These are phyloP conservation scores for Tremella yokohamensis DNA, from an alignment of 768 basidiomycete species.

Conservation along the genomic window DNA sequence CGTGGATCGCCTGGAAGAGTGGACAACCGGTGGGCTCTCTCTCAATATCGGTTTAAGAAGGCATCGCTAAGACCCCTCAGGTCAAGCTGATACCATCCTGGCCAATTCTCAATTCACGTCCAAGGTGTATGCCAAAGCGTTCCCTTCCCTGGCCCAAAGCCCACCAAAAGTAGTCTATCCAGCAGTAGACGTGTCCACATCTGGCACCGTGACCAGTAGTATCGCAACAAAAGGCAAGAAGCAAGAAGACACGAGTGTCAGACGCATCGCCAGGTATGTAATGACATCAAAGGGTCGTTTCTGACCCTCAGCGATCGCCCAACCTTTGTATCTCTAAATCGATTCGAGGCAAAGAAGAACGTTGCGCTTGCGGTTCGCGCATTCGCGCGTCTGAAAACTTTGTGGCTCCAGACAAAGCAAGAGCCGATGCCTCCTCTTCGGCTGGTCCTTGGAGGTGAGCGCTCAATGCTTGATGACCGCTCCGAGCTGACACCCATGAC, in stretches of 20 bases:
- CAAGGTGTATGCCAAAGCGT: constrained; percentile 71
- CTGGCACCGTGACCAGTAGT: constrained; percentile 53
- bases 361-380: constrained; percentile 72
- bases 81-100: constrained; percentile 82
- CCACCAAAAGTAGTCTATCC: constrained; percentile 85
- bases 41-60: not conserved
- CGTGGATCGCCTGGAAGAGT: constrained; percentile 85
- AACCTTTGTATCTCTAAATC: constrained; percentile 79
- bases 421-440: constrained; percentile 52
- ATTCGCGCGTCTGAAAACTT: constrained; percentile 56
- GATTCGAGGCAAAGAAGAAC: constrained; percentile 96
- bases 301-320: constrained; percentile 58
- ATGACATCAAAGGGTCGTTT: not conserved
- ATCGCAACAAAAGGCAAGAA: constrained; percentile 54
- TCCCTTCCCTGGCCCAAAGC: constrained; percentile 61
- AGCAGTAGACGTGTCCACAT: constrained; percentile 78
- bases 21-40: constrained; percentile 69
- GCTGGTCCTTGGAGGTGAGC: constrained; percentile 72
- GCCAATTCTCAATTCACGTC: constrained; percentile 89
- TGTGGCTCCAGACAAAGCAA: too few relatives aligned
- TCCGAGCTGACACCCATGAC: not conserved
- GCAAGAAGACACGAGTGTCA: constrained; percentile 52
- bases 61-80: constrained; percentile 52
- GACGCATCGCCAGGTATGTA: constrained; percentile 39
- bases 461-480: not conserved